phyloP scores from a whole-genome alignment of 1,139 yeast genomes.

The Geotrichum carabidarum region DNA sequence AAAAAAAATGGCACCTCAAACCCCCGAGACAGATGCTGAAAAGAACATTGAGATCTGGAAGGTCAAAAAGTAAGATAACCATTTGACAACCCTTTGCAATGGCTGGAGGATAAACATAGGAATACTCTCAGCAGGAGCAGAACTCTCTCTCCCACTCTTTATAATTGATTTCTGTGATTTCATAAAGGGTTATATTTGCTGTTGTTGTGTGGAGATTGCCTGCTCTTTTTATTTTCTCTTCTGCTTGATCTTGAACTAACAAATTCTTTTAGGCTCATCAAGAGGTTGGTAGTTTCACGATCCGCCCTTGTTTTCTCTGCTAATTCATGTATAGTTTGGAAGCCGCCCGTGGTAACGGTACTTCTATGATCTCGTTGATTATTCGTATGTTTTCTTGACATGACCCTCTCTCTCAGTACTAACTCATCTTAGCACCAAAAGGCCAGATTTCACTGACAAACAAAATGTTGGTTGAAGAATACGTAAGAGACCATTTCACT shows the following conservation, averaged over 20 bases:
- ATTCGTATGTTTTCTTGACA: slow-evolving; percentile 39
- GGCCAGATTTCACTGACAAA: slow-evolving; percentile 85
- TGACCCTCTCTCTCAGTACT: background rate
- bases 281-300: slow-evolving; percentile 21
- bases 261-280: slow-evolving; percentile 24
- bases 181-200: background rate
- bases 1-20: slow-evolving; percentile 30
- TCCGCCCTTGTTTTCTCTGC: background rate
- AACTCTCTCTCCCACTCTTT: background rate
- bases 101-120: too few species aligned
- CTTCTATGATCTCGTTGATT: slow-evolving; percentile 94
- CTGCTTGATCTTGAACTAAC: background rate
- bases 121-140: background rate
- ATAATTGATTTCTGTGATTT: background rate
- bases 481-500: slow-evolving; percentile 41
- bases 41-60: slow-evolving; percentile 98
- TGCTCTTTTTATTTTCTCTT: background rate
- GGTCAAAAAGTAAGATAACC: slow-evolving; percentile 59
- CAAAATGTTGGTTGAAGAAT: slow-evolving; percentile 94
- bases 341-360: slow-evolving; percentile 94
- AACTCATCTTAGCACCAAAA: slow-evolving; percentile 57
- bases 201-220: background rate
- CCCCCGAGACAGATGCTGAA: slow-evolving; percentile 59
- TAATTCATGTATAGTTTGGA: slow-evolving; percentile 57
- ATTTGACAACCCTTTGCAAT: background rate